These are phyloP conservation scores for Populus trichocarpa DNA, from an alignment of 441 rosid genomes.

Conservation along the genomic window DNA sequence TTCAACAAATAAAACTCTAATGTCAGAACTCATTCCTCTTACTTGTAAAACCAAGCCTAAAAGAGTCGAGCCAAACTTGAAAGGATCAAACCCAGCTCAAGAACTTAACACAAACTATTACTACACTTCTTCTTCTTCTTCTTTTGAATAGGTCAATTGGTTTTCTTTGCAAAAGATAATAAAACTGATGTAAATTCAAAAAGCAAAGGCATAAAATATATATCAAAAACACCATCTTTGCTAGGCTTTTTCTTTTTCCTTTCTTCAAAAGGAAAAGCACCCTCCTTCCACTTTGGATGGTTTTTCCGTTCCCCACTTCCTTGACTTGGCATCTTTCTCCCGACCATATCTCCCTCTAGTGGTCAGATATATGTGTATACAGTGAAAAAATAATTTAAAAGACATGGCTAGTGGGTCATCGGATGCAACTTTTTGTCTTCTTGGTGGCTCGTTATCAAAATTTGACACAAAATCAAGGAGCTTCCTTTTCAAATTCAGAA, in stretches of 20 bases:
- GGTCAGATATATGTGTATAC: neutral
- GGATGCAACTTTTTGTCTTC: neutral
- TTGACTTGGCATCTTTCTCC: conserved; percentile 21
- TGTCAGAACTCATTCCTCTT: too few relatives aligned
- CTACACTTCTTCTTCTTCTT: too few relatives aligned
- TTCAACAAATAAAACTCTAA: too few relatives aligned
- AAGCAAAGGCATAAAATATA: neutral
- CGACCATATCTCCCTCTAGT: neutral
- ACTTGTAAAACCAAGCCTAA: too few relatives aligned
- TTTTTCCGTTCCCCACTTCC: conserved; percentile 14
- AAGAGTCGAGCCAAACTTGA: too few relatives aligned
- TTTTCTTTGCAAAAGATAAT: too few relatives aligned
- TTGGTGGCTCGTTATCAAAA: neutral
- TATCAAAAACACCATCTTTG: neutral
- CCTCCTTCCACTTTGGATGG: conserved; percentile 27
- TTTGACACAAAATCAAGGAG: neutral
- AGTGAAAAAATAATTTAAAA: neutral
- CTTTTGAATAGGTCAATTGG: too few relatives aligned
- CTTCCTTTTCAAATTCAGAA: neutral
- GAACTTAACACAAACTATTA: too few relatives aligned
- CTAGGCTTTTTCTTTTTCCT: conserved; percentile 14
- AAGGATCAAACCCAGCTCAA: too few relatives aligned
- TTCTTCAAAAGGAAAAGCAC: conserved; percentile 16
- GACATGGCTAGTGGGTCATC: neutral
- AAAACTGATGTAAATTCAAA: neutral